Evolutionary conservation across 352 stramenopile species (phyloP), one percentile per base, ranked within the genome.

Genomic region (Phytophthora pinifolia): DNA sequence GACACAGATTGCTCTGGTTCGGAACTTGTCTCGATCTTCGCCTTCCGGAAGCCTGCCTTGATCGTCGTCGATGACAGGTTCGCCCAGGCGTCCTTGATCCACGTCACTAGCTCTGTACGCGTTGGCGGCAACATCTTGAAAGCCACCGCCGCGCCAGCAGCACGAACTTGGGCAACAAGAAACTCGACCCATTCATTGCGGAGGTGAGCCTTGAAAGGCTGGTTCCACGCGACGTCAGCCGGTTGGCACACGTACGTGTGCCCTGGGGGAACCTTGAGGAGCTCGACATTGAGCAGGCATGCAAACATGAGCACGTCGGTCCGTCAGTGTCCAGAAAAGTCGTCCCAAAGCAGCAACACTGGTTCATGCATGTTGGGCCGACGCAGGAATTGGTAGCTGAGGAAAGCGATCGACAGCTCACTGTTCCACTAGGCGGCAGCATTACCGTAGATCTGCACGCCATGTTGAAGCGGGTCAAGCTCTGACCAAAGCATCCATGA

Each of bases 341-440:
- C 53, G 9, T 61, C 18, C 17, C 37, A 41, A 7, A 55, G 27
- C n/a, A 50, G 9, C 13, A 61, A 15, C 1, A 45, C 36, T 6
- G 34, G 10, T 39, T 55, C 36, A 41, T 52, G 17, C 14, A 43
- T 59, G 39, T 54, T 29, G 2, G 27, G 2, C 17, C 54, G 29
- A 6, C 20, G 8, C 3, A 48, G 18, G 20, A 72, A 68, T 18
- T 62, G 49, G 10, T 46, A 59, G 13, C 31, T 36, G 0, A 70
- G 25, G 20, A 66, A 66, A 6, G 38, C 5, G 7, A 68, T 45
- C 9, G 57, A 65, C 0, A 77, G 30, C 2, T 70, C n/a, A 13
- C 30, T 50, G 46, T 72, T 67, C 53, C 56, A 78, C 65, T 65
- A 74, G 2, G 41, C 61, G n/a, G 43, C 54, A 18, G 29, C n/a